Evolutionary conservation across 176 grass and related monocot genomes (phyloP).

Genomic region (Bonia amplexicaulis): DNA sequence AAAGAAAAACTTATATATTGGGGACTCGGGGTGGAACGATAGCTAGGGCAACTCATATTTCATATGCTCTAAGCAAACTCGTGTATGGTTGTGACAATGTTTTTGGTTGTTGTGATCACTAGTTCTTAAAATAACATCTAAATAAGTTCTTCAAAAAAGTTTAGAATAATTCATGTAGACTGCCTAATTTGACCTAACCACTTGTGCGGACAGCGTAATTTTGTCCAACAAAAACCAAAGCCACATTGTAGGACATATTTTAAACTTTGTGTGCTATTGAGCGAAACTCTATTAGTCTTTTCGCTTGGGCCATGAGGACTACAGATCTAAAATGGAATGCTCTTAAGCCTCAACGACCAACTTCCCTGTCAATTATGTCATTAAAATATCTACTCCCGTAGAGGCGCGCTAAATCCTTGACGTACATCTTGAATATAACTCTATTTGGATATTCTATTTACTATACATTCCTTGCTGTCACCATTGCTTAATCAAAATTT

Average conservation of each 20-base stretch:
- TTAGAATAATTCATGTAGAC: fast-evolving
- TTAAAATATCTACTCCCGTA: background rate
- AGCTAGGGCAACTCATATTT: no score
- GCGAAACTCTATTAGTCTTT: background rate
- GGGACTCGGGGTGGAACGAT: no score
- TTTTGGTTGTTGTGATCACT: no score
- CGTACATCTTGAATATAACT: no score
- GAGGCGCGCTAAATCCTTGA: no score
- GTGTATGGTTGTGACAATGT: no score
- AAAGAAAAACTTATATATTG: background rate
- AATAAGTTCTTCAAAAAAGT: background rate
- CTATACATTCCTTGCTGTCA: no score
- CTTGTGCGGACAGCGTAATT: background rate
- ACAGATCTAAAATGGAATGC: background rate
- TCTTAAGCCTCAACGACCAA: background rate
- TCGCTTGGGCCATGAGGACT: background rate
- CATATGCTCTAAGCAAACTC: no score
- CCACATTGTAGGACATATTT: background rate
- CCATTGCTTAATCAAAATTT: background rate
- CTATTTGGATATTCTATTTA: no score
- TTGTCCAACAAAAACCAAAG: background rate
- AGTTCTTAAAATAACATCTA: background rate
- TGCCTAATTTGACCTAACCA: background rate
- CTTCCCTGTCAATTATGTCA: background rate
- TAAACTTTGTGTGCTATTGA: no score